These are phyloP conservation scores for Rhizopus arrhizus DNA, from an alignment of 371 early-diverging fungal genomes.

Conservation along the genomic window DNA sequence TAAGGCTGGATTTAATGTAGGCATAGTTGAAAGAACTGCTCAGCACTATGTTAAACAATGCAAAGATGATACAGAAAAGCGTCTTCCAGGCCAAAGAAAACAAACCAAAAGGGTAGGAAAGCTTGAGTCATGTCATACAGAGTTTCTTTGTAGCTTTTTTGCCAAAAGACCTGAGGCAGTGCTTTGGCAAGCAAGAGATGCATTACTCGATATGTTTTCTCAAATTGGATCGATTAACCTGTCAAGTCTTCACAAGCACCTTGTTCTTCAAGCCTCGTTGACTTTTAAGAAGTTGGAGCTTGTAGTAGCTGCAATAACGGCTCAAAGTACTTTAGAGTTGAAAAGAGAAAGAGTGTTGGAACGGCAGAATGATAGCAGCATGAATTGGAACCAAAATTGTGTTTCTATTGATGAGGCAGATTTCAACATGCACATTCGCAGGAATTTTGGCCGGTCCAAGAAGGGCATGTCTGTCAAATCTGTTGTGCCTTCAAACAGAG, in stretches of 20 bases:
- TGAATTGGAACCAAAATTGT: slow-evolving; percentile 1
- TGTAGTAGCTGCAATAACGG: neutral
- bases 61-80: slow-evolving; percentile 14
- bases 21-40: slow-evolving; percentile 13
- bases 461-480: neutral
- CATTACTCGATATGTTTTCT: neutral
- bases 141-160: slow-evolving; percentile 2
- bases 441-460: slow-evolving; percentile 11
- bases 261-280: neutral
- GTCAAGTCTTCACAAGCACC: neutral
- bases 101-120: neutral
- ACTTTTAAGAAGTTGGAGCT: slow-evolving; percentile 4
- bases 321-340: neutral
- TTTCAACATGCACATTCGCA: slow-evolving; percentile 6
- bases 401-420: slow-evolving; percentile 2
- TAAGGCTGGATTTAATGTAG: neutral
- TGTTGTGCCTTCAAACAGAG: too few relatives aligned
- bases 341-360: slow-evolving; percentile 7
- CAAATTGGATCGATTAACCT: neutral
- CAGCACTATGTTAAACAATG: slow-evolving; percentile 18
- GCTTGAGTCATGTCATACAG: neutral
- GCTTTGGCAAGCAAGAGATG: neutral
- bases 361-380: slow-evolving; percentile 2
- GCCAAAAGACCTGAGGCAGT: too few relatives aligned
- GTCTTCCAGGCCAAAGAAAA: slow-evolving; percentile 6